Percentiles rank a stretch among this genome's conserved stretches.
Conservation (phyloP, 2,329 filamentous ascomycete species). For the Ophiocordyceps camponoti-leonardi region DNA sequence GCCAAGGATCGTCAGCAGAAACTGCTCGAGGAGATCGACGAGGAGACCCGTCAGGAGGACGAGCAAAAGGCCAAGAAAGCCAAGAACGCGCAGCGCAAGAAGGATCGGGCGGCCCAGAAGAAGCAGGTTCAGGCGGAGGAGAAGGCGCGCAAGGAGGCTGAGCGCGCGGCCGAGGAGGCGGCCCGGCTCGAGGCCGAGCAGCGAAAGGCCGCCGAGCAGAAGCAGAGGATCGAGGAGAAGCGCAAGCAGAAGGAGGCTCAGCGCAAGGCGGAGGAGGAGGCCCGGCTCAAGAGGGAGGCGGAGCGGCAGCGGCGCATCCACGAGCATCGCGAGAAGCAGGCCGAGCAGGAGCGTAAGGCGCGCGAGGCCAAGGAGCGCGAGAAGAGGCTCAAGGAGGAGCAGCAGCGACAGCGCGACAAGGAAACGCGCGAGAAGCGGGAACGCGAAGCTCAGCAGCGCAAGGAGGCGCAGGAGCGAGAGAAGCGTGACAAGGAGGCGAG, state of each 20-base stretch:
- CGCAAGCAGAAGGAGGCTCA: conserved; percentile 81
- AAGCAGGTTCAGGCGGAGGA: conserved; percentile 84
- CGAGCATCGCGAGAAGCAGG: conserved; percentile 74
- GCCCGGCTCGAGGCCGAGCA: conserved; percentile 59
- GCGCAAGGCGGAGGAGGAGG: conserved; percentile 80
- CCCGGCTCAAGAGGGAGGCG: conserved; percentile 66
- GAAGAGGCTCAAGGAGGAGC: conserved; percentile 72
- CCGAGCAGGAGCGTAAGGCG: conserved; percentile 68
- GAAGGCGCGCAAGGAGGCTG: conserved; percentile 70
- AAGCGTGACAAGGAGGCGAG: conserved; percentile 43
- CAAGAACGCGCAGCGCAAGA: conserved; percentile 85
- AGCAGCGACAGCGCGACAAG: conserved; percentile 63
- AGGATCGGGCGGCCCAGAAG: conserved; percentile 81
- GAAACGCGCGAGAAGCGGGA: conserved; percentile 55
- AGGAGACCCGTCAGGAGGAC: conserved; percentile 60
- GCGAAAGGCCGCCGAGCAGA: conserved; percentile 64
- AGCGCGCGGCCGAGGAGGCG: conserved; percentile 76
- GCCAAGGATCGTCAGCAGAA: conserved; percentile 81
- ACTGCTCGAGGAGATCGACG: conserved; percentile 77
- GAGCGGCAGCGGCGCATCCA: conserved; percentile 64
- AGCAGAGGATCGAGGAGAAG: conserved; percentile 72
- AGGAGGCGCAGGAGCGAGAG: conserved; percentile 38
- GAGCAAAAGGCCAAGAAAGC: conserved; percentile 84
- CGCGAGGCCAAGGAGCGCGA: conserved; percentile 48
- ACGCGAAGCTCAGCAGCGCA: conserved; percentile 49